Evolutionary conservation across 495 filamentous ascomycete genomes (phyloP).

Genomic region (Aspergillus cavernicola): DNA sequence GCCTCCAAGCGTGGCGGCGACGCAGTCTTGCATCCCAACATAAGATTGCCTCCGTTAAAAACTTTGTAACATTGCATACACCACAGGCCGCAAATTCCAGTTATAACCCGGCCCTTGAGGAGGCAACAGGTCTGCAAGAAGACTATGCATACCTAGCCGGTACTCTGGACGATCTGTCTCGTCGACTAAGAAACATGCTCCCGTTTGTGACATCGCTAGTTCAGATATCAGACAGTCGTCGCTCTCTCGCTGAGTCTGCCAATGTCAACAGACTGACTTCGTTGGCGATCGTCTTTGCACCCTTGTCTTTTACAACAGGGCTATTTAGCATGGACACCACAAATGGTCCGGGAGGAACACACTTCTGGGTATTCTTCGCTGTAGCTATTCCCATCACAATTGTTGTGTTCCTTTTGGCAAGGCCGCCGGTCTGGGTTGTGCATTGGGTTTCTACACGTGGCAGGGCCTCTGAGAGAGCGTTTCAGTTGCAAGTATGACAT

Average conservation of each 20-base stretch:
- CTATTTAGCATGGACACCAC: conserved; percentile 2
- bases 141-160: neutral
- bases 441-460: neutral
- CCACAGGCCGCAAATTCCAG: neutral
- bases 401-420: conserved; percentile 1
- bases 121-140: neutral
- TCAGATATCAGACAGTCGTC: conserved; percentile 5
- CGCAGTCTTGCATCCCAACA: conserved; percentile 1
- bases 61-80: neutral
- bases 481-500: too few relatives aligned
- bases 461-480: too few relatives aligned
- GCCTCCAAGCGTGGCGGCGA: conserved; percentile 1
- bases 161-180: neutral
- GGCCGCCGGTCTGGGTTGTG: neutral
- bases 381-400: conserved; percentile 5
- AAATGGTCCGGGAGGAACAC: neutral
- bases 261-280: conserved; percentile 4
- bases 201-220: conserved; percentile 4
- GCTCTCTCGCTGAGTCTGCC: neutral
- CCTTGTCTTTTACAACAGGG: conserved; percentile 4
- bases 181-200: conserved; percentile 2
- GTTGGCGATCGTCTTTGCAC: neutral
- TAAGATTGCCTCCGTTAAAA: neutral
- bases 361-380: conserved; percentile 7
- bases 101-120: neutral